Conservation (phyloP, 768 basidiomycete species). For the Naganishia vaughanmartiniae region DNA sequence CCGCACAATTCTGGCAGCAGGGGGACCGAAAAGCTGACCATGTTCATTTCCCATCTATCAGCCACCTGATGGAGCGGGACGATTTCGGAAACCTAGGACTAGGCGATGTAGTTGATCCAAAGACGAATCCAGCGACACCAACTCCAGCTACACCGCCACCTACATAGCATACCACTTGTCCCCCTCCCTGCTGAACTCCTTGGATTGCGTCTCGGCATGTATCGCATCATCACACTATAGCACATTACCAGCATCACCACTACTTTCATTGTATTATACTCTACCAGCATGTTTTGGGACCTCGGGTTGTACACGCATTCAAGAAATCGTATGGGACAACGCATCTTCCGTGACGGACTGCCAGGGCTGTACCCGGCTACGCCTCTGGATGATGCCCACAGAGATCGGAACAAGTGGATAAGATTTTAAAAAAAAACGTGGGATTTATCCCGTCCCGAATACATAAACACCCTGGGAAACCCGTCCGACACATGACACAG, state of each 20-base stretch:
- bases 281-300: neutral
- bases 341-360: no score
- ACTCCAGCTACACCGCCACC: neutral
- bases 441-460: no score
- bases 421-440: no score
- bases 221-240: no score
- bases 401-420: no score
- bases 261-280: neutral
- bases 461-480: no score
- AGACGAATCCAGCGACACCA: slow-evolving; percentile 20
- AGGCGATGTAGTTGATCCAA: slow-evolving; percentile 55
- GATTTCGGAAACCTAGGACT: slow-evolving; percentile 83
- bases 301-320: neutral
- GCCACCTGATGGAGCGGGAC: slow-evolving; percentile 84
- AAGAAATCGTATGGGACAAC: neutral
- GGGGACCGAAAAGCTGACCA: slow-evolving; percentile 9
- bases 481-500: no score
- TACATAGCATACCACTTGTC: neutral
- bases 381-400: no score
- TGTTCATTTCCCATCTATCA: slow-evolving; percentile 44
- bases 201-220: no score
- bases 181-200: neutral
- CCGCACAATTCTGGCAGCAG: no score
- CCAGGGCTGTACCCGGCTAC: no score
- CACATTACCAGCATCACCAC: no score